Evolutionary conservation across 148 eudicot genomes (phyloP), one percentile per base, ranked within the genome.

Genomic region (Heliosperma pusillum): DNA sequence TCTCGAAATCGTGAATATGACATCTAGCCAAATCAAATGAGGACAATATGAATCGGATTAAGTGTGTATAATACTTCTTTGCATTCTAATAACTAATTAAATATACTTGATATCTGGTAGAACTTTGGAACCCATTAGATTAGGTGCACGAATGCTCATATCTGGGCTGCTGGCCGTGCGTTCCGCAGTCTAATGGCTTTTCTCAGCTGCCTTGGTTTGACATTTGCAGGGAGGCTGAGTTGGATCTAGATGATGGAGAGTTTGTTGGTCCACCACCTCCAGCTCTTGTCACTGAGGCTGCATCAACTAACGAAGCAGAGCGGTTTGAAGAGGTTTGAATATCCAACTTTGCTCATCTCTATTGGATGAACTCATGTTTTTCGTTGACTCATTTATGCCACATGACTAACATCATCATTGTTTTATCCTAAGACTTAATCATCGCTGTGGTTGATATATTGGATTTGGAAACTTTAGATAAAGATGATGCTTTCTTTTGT

Each of bases 251-350:
- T 69, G 69, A 72, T 82, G 93, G 62, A 74, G 53, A 77, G 21
- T 89, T 95, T 76, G 85, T 95, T 33, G 98, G 98, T 58, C 98
- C 98, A 75, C 87, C 98, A 59, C 98, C 97, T 73, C 96, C 98
- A 82, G 96, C 97, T 80, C 70, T 92, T 76, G 97, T 95, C 75
- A 80, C 79, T 44, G 98, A 95, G 81, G 98, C 81, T 81, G 93
- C 80, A 75, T 90, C 98, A 26, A 78, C 96, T 59, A 95, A 95
- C 82, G 98, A 95, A 76, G 97, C 97, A 4, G 97, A 95, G 81
- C 97, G 97, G 40, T 95, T 95, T 86, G 98, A 95, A 84, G 98
- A 92, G 96, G 98, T 93, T 45, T 60, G 75, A 15, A 64, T 7
- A 40, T 67, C 63, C 59, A 55, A 61, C 26, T 56, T 26, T 69